These are phyloP conservation scores for Alliaria petiolata DNA, from an alignment of 345 rosid genomes.

Conservation along the genomic window DNA sequence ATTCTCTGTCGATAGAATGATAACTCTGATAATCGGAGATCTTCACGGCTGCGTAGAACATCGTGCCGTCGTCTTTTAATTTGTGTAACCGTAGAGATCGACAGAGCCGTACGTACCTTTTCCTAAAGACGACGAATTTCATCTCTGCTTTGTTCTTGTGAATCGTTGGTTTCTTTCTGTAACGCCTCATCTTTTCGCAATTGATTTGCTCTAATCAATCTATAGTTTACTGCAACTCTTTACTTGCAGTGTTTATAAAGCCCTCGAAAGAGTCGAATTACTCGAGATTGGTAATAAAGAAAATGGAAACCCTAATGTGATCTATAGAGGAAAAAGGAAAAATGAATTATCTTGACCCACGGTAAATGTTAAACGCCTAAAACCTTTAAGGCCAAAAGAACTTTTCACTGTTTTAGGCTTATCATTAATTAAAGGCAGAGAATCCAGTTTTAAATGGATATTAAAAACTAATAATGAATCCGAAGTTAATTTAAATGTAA, in stretches of 20 bases:
- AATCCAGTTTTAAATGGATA: too few relatives aligned
- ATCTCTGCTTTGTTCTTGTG: not conserved
- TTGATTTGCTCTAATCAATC: not conserved
- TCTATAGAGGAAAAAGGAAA: not conserved
- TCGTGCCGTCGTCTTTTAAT: conserved; percentile 15
- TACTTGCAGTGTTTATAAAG: not conserved
- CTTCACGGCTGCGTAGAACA: conserved; percentile 15
- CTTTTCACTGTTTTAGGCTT: too few relatives aligned
- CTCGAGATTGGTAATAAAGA: not conserved
- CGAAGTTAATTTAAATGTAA: too few relatives aligned
- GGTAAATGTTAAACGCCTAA: too few relatives aligned
- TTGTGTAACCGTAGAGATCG: conserved; percentile 2
- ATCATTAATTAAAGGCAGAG: too few relatives aligned
- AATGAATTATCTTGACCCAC: too few relatives aligned
- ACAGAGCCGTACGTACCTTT: conserved; percentile 26
- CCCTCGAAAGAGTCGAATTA: not conserved
- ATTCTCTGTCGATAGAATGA: not conserved
- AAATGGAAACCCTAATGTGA: not conserved
- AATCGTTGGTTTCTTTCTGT: not conserved
- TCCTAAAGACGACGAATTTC: conserved; percentile 21
- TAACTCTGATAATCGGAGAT: not conserved
- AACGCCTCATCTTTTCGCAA: not conserved
- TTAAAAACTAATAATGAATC: too few relatives aligned
- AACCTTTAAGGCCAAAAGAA: too few relatives aligned
- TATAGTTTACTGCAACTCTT: not conserved